These are phyloP conservation scores for Xylaria sp. DNA, from an alignment of 2,329 filamentous ascomycete species.

Conservation along the genomic window DNA sequence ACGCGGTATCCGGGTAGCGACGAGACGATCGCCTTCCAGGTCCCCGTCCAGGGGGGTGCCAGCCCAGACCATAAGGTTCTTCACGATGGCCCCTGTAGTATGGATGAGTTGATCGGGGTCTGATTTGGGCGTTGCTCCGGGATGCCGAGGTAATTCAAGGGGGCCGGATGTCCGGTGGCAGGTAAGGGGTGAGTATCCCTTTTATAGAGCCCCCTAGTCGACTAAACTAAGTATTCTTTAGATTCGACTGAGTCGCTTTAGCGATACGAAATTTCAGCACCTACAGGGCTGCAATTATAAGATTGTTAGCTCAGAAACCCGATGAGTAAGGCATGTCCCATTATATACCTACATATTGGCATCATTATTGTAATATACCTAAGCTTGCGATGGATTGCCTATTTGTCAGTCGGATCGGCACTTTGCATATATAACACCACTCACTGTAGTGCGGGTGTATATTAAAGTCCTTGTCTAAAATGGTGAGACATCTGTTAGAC, in stretches of 20 bases:
- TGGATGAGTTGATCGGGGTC: constrained; percentile 4
- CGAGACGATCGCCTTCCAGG: constrained; percentile 40
- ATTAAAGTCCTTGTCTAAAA: no score
- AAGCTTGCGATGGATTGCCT: no score
- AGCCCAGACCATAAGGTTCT: constrained; percentile 17
- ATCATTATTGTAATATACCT: no score
- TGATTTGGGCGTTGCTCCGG: constrained; percentile 5
- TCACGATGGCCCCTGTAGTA: constrained; percentile 14
- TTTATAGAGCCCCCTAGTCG: background rate
- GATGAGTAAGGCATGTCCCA: no score
- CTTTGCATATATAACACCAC: no score
- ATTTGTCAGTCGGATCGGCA: no score
- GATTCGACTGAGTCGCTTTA: background rate
- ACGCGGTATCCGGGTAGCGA: constrained; percentile 45
- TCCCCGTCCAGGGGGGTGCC: constrained; percentile 36
- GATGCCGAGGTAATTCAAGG: background rate
- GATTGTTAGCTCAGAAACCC: no score
- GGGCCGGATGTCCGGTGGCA: background rate
- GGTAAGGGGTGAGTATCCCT: background rate
- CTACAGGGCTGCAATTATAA: no score
- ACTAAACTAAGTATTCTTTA: background rate
- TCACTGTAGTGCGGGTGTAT: no score
- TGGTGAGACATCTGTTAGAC: no score
- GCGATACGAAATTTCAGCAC: no score
- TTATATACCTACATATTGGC: no score